Evolutionary conservation across 257 asterid species (phyloP).

Genomic region (Solanum piurae): DNA sequence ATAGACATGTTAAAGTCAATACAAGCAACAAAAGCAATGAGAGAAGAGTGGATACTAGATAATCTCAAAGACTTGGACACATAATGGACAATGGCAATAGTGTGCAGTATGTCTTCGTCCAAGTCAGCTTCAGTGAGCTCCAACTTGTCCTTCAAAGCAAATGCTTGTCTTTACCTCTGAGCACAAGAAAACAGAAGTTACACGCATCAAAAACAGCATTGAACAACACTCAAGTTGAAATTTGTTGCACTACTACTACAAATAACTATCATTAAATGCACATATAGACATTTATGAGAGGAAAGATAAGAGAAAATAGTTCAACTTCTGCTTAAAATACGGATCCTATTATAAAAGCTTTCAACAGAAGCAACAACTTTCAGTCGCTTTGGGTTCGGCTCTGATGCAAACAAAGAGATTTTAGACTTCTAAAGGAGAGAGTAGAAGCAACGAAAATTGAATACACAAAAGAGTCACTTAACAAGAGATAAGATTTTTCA

Average conservation of each 20-base stretch:
- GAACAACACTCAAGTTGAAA: neutral
- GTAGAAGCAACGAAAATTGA: neutral
- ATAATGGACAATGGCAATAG: neutral
- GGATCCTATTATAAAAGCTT: neutral
- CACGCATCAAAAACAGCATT: neutral
- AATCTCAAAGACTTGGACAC: neutral
- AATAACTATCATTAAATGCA: neutral
- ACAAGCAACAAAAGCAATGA: neutral
- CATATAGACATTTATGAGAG: neutral
- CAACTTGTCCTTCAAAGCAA: neutral
- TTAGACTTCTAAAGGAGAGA: neutral
- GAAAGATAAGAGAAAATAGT: neutral
- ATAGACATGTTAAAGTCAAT: neutral
- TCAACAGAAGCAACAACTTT: neutral
- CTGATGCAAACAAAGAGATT: neutral
- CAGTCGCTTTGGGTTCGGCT: neutral
- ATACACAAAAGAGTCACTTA: neutral
- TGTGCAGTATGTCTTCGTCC: neutral
- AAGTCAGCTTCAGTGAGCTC: neutral
- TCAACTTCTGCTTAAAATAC: neutral
- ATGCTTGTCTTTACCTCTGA: neutral
- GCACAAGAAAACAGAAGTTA: neutral
- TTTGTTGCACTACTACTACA: neutral
- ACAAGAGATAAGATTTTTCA: neutral
- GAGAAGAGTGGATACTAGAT: neutral